Percentiles rank a stretch among this genome's conserved stretches.
Evolutionary conservation across 257 asterid species (phyloP).

Genomic region (Solanum virginianum): DNA sequence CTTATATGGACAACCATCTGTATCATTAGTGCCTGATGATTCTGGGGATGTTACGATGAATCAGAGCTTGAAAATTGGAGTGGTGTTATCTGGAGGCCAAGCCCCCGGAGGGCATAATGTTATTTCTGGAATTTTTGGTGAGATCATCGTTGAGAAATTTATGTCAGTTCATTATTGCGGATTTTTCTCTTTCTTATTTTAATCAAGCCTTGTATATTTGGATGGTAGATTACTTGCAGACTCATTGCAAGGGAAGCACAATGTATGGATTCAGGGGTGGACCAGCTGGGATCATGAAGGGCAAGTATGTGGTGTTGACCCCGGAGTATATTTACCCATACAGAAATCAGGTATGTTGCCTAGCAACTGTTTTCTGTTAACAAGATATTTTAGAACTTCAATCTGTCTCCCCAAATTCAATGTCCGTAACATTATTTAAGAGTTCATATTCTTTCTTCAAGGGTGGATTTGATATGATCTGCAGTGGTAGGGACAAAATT

Average conservation of each 20-base stretch:
- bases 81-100: slow-evolving; percentile 96
- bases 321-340: slow-evolving; percentile 83
- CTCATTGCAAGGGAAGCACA: slow-evolving; percentile 75
- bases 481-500: slow-evolving; percentile 98
- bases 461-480: slow-evolving; percentile 99
- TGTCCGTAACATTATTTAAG: neutral
- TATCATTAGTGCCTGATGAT: slow-evolving; percentile 52
- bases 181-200: neutral
- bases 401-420: neutral
- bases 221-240: slow-evolving; percentile 82
- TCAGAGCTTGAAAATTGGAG: slow-evolving; percentile 64
- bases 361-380: neutral
- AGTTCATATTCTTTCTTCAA: slow-evolving; percentile 14
- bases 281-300: slow-evolving; percentile 96
- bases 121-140: slow-evolving; percentile 87
- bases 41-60: slow-evolving; percentile 14
- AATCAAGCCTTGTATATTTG: neutral
- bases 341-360: slow-evolving; percentile 66
- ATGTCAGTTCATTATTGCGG: neutral
- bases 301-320: slow-evolving; percentile 66
- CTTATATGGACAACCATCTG: slow-evolving; percentile 90
- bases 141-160: neutral
- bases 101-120: slow-evolving; percentile 99
- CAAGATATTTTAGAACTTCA: neutral
- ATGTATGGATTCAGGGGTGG: slow-evolving; percentile 96